Conservation (phyloP, 306 rosid genomes). For the Pyrus betulifolia region DNA sequence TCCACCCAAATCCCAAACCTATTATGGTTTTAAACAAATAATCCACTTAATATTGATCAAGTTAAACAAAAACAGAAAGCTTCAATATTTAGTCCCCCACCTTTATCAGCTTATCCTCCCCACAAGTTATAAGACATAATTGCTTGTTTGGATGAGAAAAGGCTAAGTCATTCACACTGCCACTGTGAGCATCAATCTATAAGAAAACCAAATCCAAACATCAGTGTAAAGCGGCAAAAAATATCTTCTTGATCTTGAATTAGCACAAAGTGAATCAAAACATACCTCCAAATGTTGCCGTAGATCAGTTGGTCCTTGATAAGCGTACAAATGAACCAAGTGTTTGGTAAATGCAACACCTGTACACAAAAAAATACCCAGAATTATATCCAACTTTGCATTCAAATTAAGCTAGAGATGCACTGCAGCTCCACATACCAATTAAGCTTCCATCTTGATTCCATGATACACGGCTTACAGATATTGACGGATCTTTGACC, state of each 20-base stretch:
- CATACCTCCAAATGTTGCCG: slow-evolving; percentile 47
- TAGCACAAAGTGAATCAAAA: slow-evolving; percentile 11
- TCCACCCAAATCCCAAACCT: slow-evolving; percentile 69
- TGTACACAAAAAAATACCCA: slow-evolving; percentile 22
- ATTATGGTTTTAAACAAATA: neutral
- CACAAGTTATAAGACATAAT: slow-evolving; percentile 44
- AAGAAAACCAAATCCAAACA: slow-evolving; percentile 6
- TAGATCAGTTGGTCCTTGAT: slow-evolving; percentile 45
- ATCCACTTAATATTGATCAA: neutral
- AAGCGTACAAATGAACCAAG: slow-evolving; percentile 57
- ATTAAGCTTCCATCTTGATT: slow-evolving; percentile 62
- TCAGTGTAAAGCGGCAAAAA: slow-evolving; percentile 12
- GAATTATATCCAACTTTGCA: slow-evolving; percentile 7
- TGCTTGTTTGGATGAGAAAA: slow-evolving; percentile 21
- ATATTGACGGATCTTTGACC: slow-evolving; percentile 43
- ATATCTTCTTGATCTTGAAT: slow-evolving; percentile 6
- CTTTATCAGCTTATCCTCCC: slow-evolving; percentile 66
- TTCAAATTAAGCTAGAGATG: neutral
- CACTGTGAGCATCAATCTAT: slow-evolving; percentile 12
- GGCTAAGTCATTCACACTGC: slow-evolving; percentile 17
- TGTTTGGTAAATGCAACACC: slow-evolving; percentile 66
- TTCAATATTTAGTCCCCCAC: slow-evolving; percentile 10
- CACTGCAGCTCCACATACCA: slow-evolving; percentile 33
- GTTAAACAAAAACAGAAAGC: neutral
- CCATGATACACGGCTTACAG: slow-evolving; percentile 59